These are phyloP conservation scores for Citrus trifoliata DNA, from an alignment of 345 rosid genomes.

Conservation along the genomic window DNA sequence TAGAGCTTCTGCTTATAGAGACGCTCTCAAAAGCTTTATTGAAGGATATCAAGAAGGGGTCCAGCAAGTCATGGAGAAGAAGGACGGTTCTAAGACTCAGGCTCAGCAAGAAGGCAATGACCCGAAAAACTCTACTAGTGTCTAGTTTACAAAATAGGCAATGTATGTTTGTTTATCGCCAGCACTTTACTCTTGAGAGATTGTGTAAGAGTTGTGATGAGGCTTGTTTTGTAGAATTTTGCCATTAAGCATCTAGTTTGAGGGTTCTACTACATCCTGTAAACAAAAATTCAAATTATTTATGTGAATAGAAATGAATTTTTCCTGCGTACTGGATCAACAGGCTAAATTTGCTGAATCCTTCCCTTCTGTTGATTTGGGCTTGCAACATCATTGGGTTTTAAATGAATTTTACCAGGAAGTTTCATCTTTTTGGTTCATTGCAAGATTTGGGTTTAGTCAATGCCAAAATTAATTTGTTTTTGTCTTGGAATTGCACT, in stretches of 20 bases:
- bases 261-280: constrained; percentile 8
- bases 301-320: not conserved
- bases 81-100: constrained; percentile 39
- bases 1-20: constrained; percentile 78
- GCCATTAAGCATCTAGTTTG: constrained; percentile 3
- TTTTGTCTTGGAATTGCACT: not conserved
- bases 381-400: not conserved
- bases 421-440: not conserved
- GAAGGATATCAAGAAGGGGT: constrained; percentile 82
- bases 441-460: not conserved
- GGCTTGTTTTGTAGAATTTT: constrained; percentile 8
- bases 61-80: constrained; percentile 62
- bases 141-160: not conserved
- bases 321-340: constrained; percentile 1
- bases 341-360: not conserved
- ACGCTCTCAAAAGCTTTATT: constrained; percentile 69
- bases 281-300: constrained; percentile 4
- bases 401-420: not conserved
- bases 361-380: not conserved
- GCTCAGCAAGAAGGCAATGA: constrained; percentile 23
- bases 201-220: not conserved
- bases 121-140: constrained; percentile 23
- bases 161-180: constrained; percentile 2
- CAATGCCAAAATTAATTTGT: not conserved
- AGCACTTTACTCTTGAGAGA: not conserved